Base-by-base conservation (phyloP, 2,329 filamentous ascomycete species). In the Chaetothyriales sp. region DNA sequence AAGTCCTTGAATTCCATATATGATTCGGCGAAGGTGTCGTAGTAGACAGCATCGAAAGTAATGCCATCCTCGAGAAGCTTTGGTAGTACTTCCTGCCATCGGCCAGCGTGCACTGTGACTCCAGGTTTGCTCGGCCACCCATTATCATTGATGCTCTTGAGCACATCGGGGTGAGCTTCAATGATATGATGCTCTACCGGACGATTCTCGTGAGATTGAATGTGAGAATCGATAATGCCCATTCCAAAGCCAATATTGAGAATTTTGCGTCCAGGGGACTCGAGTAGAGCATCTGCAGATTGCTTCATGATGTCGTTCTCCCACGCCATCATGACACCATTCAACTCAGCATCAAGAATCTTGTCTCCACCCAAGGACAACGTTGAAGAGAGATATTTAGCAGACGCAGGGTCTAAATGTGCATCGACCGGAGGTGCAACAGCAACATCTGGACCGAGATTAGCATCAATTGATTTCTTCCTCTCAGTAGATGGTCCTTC, bases 1-100 rank as follows among this genome's bases (percentile, higher is more conserved):
- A 97, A 95, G 54, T 82, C 75, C 46, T 84, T 83, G 25, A 97
- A 79, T 65, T 90, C 86, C 1, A 75, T 74, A 68, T 97, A 98
- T 57, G 92, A 86, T 70, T 98, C 92, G 5, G 89, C 92, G 67
- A 97, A 97, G 0, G 92, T 98, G 65, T 98, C 92, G 64, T 95
- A 97, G 72, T 97, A 98, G 60, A 98, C 87, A 25, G 84, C 86
- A 64, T 94, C 86, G 63, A 90, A 89, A 10, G 81, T 71, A 61
- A 84, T 77, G 8, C 84, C 85, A 43, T 80, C 70, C 54, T 80
- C 77, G 1, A 90, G 70, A 6, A 94, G 72, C 48, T 72, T 71
- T 0, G 83, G 84, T 15, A 89, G 72, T 0, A 92, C 70, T 54
- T 92, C 85, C 67, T 94, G 89, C 89, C 89, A 94, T 58, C 75